Evolutionary conservation across 1,284 basidiomycete species (phyloP), one percentile per base, ranked within the genome.

Genomic region (Bondarzewia mesenterica): DNA sequence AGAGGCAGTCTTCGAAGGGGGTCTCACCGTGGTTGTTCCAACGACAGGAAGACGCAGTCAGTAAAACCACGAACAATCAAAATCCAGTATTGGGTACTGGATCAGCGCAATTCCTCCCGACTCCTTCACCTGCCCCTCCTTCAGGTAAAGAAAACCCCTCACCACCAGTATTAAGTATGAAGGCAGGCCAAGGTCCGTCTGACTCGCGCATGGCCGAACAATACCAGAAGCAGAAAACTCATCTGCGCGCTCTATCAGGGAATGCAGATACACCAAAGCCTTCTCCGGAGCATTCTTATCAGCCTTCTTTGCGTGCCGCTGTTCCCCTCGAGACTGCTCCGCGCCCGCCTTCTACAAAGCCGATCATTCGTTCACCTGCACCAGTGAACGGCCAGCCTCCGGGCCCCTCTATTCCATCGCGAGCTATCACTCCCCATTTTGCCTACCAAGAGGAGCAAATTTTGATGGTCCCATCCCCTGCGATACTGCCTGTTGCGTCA

Each of bases 111-210:
- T 35, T n/a, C 32, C 8, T 8, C 10, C 21, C 38, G 10, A 18
- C 38, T 10, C 32, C 47, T 36, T 27, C 38, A 8, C n/a, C 47
- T 20, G 42, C 51, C 23, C 23, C 47, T 38, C 35, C 20, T 18
- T 37, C 26, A 14, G 52, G 50, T 26, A 47, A 10, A 35, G 10
- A 36, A 7, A 46, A 43, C 7, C 23, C 45, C 15, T 35, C 51
- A 14, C 47, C 54, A 10, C 46, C 48, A 25, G 38, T 51, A 32
- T 42, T 56, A 29, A 56, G 50, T 36, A 44, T 55, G 35, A 50
- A 29, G 36, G 54, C 55, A 14, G 48, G 51, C 14, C 48, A 56
- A 51, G 54, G 54, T 23, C 54, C 54, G 1, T 49, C 50, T 25
- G 54, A 55, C 41, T 42, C 42, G 15, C 8, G 38, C 15, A n/a